A percentile compares a stretch with the other conserved stretches of the same genome.
phyloP scores from a whole-genome alignment of 106 monocot genomes.

The Posidonia australis region DNA sequence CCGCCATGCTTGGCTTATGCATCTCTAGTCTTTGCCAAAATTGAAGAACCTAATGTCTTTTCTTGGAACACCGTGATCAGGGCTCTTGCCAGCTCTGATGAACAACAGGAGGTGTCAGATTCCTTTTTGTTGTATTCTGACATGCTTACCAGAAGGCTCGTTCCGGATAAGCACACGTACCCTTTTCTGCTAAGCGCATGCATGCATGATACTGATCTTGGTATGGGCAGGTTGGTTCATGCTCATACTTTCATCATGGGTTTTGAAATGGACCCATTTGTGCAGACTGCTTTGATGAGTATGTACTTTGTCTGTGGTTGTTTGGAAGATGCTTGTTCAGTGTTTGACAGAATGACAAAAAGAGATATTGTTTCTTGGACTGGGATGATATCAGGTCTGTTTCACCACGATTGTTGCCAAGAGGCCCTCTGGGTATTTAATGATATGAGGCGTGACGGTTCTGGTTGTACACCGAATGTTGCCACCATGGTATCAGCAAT shows the following conservation, averaged over 20 bases:
- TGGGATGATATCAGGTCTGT: slow-evolving; percentile 43
- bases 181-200: slow-evolving; percentile 42
- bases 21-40: slow-evolving; percentile 17
- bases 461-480: slow-evolving; percentile 23
- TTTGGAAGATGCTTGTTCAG: slow-evolving; percentile 22
- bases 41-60: slow-evolving; percentile 34
- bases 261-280: slow-evolving; percentile 25
- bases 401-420: slow-evolving; percentile 5
- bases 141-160: slow-evolving; percentile 31
- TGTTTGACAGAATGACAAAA: slow-evolving; percentile 26
- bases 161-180: slow-evolving; percentile 45
- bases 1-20: slow-evolving; percentile 12
- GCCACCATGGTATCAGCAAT: slow-evolving; percentile 35
- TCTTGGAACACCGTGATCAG: slow-evolving; percentile 63
- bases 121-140: slow-evolving; percentile 28
- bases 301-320: slow-evolving; percentile 63
- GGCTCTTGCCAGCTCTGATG: slow-evolving; percentile 3
- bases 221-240: slow-evolving; percentile 27
- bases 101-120: neutral
- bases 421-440: slow-evolving; percentile 35
- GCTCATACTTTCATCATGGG: slow-evolving; percentile 24
- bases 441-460: slow-evolving; percentile 21
- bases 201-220: neutral
- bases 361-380: slow-evolving; percentile 70
- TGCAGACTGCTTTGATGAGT: slow-evolving; percentile 39